Evolutionary conservation across 768 basidiomycete genomes (phyloP).

Genomic region (Auricularia heimuer): DNA sequence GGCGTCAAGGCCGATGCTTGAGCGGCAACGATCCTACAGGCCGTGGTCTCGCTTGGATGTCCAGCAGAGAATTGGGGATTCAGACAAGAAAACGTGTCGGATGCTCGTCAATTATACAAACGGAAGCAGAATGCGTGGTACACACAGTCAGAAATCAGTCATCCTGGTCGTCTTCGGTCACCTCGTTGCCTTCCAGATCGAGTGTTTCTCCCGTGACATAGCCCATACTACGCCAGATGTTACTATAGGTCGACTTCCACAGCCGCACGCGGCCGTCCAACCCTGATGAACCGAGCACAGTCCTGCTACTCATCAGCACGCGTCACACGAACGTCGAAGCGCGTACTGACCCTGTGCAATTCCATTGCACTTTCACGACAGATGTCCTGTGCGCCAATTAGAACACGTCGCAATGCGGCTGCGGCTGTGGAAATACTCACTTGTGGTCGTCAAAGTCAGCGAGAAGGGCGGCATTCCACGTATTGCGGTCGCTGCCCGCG

Average conservation of each 20-base stretch:
- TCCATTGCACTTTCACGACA: conserved; percentile 67
- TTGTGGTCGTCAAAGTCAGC: conserved; percentile 85
- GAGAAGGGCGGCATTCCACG: conserved; percentile 41
- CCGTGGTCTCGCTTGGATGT: no score
- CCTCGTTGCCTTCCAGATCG: background rate
- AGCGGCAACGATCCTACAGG: no score
- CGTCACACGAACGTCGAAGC: no score
- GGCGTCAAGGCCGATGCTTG: no score
- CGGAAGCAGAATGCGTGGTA: no score
- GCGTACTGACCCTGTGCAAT: conserved; percentile 50
- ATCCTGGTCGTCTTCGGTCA: background rate
- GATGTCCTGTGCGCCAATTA: no score
- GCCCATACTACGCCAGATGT: conserved; percentile 76
- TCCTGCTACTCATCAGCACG: conserved; percentile 17
- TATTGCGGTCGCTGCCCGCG: conserved; percentile 32
- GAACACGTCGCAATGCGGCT: conserved; percentile 42
- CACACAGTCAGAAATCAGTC: background rate
- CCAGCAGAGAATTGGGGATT: no score
- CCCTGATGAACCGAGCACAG: conserved; percentile 71
- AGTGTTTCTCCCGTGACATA: conserved; percentile 61
- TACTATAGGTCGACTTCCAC: conserved; percentile 79
- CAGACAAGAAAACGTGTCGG: no score
- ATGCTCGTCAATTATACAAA: no score
- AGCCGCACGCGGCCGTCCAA: conserved; percentile 75
- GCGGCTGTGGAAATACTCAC: conserved; percentile 22